Evolutionary conservation across 495 filamentous ascomycete species (phyloP).

Genomic region (Lophiotrema nucula): DNA sequence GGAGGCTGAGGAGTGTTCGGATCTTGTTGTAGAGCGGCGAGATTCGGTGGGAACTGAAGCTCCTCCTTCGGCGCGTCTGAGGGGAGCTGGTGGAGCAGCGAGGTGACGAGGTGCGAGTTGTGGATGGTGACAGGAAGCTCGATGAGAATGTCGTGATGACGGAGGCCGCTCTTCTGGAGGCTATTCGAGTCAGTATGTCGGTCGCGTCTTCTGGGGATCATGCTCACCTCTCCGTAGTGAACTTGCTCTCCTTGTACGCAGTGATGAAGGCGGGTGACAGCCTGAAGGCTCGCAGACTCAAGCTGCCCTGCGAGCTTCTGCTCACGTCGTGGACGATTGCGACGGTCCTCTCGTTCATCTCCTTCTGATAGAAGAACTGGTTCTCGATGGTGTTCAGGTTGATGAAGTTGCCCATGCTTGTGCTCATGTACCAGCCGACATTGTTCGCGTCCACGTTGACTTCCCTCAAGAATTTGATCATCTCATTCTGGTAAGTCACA

Average conservation of each 20-base stretch:
- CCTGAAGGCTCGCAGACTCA: conserved; percentile 88
- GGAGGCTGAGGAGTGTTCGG: conserved; percentile 53
- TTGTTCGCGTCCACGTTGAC: conserved; percentile 99
- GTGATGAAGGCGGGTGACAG: conserved; percentile 86
- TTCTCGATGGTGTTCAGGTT: conserved; percentile 95
- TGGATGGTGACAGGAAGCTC: conserved; percentile 91
- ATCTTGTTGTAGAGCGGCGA: conserved; percentile 66
- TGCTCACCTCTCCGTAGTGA: conserved; percentile 86
- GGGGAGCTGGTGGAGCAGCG: conserved; percentile 87
- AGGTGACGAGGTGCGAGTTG: conserved; percentile 95
- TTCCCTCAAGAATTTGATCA: conserved; percentile 93
- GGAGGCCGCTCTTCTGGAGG: conserved; percentile 85
- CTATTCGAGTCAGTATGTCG: conserved; percentile 48
- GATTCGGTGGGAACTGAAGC: conserved; percentile 68
- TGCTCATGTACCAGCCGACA: conserved; percentile 97
- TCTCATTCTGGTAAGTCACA: conserved; percentile 85
- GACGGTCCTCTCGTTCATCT: conserved; percentile 87
- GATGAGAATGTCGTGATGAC: conserved; percentile 89
- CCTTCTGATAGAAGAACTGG: conserved; percentile 94
- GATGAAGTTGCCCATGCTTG: conserved; percentile 98
- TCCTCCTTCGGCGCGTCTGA: conserved; percentile 56
- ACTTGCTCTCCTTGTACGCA: conserved; percentile 93
- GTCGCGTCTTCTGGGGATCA: not conserved
- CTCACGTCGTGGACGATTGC: conserved; percentile 93
- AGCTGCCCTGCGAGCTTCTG: conserved; percentile 84